Evolutionary conservation across 2,329 filamentous ascomycete species (phyloP).

Genomic region (Corinectria fuckeliana): DNA sequence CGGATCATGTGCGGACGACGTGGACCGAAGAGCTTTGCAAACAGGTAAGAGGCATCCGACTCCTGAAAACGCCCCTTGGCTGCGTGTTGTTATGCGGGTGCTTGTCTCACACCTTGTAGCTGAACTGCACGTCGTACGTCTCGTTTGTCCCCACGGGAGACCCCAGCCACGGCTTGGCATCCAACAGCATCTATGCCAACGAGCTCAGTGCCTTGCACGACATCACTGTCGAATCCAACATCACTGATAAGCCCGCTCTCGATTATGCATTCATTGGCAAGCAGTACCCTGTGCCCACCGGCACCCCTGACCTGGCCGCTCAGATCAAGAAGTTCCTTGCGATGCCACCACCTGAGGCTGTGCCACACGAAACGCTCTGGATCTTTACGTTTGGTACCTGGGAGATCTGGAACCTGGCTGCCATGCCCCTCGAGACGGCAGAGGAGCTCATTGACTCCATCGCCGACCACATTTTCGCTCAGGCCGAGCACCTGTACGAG

Average conservation of each 20-base stretch:
- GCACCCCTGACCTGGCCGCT: slow-evolving; percentile 49
- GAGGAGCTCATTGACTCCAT: slow-evolving; percentile 47
- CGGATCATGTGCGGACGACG: slow-evolving; percentile 34
- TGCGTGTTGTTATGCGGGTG: neutral
- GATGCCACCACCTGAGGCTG: slow-evolving; percentile 39
- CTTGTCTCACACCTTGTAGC: slow-evolving; percentile 41
- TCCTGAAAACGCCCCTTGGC: neutral
- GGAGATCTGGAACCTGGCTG: slow-evolving; percentile 60
- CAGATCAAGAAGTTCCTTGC: slow-evolving; percentile 57
- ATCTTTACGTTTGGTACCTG: slow-evolving; percentile 61
- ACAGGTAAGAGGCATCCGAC: slow-evolving; percentile 45
- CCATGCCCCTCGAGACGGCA: slow-evolving; percentile 50
- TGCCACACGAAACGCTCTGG: slow-evolving; percentile 58
- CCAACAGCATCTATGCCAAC: slow-evolving; percentile 60
- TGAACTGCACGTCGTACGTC: slow-evolving; percentile 53
- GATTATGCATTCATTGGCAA: slow-evolving; percentile 53
- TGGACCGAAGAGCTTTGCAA: slow-evolving; percentile 59
- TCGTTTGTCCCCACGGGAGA: slow-evolving; percentile 53
- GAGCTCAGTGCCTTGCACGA: slow-evolving; percentile 46
- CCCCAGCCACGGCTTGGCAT: slow-evolving; percentile 57
- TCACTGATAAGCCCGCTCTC: slow-evolving; percentile 43
- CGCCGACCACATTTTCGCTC: slow-evolving; percentile 49
- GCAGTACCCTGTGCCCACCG: slow-evolving; percentile 50
- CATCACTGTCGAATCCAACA: slow-evolving; percentile 40
- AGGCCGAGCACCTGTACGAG: slow-evolving; percentile 55